A percentile compares a stretch with the other conserved stretches of the same genome.
Evolutionary conservation across 345 rosid species (phyloP).

Genomic region (Physaria fendleri): DNA sequence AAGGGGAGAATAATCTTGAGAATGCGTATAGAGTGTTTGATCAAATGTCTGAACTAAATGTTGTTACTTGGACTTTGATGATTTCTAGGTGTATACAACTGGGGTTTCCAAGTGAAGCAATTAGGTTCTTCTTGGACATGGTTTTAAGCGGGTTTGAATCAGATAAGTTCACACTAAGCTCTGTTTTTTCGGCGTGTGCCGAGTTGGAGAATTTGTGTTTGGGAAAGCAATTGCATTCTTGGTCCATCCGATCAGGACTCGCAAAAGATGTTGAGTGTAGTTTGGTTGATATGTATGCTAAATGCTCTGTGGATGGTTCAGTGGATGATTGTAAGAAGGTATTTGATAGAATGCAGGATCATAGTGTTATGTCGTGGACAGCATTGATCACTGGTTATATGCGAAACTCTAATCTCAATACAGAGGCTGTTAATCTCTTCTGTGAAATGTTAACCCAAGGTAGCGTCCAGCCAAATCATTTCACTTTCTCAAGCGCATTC

Average conservation of each 20-base stretch:
- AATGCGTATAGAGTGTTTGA: conserved; percentile 53
- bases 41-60: conserved; percentile 51
- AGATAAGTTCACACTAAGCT: conserved; percentile 49
- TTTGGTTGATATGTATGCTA: conserved; percentile 72
- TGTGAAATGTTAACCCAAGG: conserved; percentile 46
- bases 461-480: conserved; percentile 47
- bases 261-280: conserved; percentile 58
- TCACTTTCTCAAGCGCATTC: conserved; percentile 57
- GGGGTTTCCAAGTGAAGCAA: conserved; percentile 43
- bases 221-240: conserved; percentile 62
- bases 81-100: conserved; percentile 48
- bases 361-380: conserved; percentile 68
- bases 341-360: conserved; percentile 55
- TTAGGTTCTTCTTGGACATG: conserved; percentile 49
- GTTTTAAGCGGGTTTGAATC: conserved; percentile 40
- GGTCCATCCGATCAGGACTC: conserved; percentile 43
- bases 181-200: conserved; percentile 48
- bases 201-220: conserved; percentile 35
- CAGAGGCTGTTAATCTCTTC: conserved; percentile 49
- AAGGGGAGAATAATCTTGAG: conserved; percentile 39
- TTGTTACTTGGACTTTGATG: conserved; percentile 64
- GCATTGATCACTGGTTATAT: conserved; percentile 57
- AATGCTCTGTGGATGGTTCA: conserved; percentile 46
- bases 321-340: conserved; percentile 48
- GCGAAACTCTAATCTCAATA: conserved; percentile 25